Evolutionary conservation across 495 filamentous ascomycete genomes (phyloP).

Genomic region (Extremus antarcticus): DNA sequence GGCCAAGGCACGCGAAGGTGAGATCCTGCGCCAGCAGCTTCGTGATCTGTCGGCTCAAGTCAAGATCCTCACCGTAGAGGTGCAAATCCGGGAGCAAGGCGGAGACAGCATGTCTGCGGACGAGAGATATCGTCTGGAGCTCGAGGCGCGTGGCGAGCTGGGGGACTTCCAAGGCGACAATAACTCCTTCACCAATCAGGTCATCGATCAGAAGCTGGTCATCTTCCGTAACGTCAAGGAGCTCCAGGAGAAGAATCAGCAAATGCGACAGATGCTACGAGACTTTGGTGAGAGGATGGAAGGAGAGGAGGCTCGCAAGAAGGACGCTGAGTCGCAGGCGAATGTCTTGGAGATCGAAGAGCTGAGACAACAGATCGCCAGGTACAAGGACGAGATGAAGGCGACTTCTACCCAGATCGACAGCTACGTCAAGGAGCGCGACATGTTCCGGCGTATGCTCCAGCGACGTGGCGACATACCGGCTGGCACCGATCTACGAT

Average conservation of each 20-base stretch:
- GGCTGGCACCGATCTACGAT: slow-evolving; percentile 46
- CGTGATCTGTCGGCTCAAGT: slow-evolving; percentile 82
- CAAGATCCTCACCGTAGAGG: slow-evolving; percentile 75
- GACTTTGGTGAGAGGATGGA: slow-evolving; percentile 84
- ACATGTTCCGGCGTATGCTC: slow-evolving; percentile 93
- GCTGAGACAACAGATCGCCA: slow-evolving; percentile 50
- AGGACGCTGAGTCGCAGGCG: slow-evolving; percentile 55
- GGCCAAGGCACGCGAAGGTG: slow-evolving; percentile 58
- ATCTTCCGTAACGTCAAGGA: slow-evolving; percentile 75
- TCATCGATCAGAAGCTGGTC: slow-evolving; percentile 74
- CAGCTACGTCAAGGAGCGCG: slow-evolving; percentile 87
- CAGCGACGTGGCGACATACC: slow-evolving; percentile 59
- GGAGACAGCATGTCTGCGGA: slow-evolving; percentile 57
- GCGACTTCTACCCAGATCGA: slow-evolving; percentile 68
- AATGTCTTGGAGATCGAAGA: slow-evolving; percentile 64
- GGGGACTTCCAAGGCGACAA: slow-evolving; percentile 48
- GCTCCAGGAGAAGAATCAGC: slow-evolving; percentile 79
- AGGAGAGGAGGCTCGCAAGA: slow-evolving; percentile 66
- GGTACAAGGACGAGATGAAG: slow-evolving; percentile 62
- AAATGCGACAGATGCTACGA: slow-evolving; percentile 67
- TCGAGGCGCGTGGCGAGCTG: slow-evolving; percentile 55
- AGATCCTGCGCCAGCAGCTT: slow-evolving; percentile 76
- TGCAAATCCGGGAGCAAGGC: slow-evolving; percentile 68
- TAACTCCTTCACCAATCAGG: slow-evolving; percentile 65
- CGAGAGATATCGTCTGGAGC: slow-evolving; percentile 55